Evolutionary conservation across 2,329 filamentous ascomycete species (phyloP), one percentile per base, ranked within the genome.

Genomic region (Teratosphaeria zuluensis): DNA sequence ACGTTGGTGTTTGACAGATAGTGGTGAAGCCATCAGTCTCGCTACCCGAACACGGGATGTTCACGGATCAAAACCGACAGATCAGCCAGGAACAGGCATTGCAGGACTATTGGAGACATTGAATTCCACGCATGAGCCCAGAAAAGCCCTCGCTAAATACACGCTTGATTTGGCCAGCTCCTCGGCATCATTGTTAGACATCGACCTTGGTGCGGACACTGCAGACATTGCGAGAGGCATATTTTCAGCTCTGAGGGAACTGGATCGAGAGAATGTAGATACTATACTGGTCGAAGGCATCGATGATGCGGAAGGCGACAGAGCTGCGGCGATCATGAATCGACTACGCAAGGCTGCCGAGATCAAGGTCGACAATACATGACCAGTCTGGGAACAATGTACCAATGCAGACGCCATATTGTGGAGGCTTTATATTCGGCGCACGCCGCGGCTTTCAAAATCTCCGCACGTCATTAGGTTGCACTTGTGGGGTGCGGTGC

Each of bases 251-350:
- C 77, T 99, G 57, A 81, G 94, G 56, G 89, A 92, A 65, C 81
- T 99, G 62, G 94, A 99, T 72, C 83, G 86, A 67, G 80, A 84
- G 62, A 83, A 85, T 32, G 90, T 90, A 3, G 86, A 94, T 69
- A 80, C 88, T 21, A 96, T 99, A 56, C 89, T 92, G 65, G 90
- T 97, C 11, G 94, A 99, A 72, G 92, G 92, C 2, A 88, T 96
- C 59, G 74, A 78, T 21, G 75, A 78, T 7, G 66, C 70, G 60
- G 84, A 87, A 60, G 85, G 88, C 33, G 89, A 94, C 70, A 86
- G 94, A 65, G 90, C 91, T 21, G 89, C 90, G 28, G 94, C 78
- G 3, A 73, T 80, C 21, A 80, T 80, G 78, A 80, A 80, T 57
- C 67, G 78, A 54, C 63, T 80, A 14, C 71, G 78, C 48, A 80